Base-by-base conservation (phyloP, 371 early-diverging fungal genomes). In the Nematocida displodere region DNA sequence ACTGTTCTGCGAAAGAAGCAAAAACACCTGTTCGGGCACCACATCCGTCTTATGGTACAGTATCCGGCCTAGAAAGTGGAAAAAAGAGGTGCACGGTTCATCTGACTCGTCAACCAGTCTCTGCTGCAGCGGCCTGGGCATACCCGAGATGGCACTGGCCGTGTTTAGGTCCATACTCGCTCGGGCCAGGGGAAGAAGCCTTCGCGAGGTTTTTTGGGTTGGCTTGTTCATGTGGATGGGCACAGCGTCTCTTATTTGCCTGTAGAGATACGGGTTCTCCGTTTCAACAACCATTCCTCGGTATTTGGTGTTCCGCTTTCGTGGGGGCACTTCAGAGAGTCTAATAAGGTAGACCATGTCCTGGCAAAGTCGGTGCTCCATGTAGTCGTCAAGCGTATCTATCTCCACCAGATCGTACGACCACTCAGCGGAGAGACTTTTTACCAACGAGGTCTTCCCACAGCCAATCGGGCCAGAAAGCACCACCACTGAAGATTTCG, bases 261-360 rank as follows among this genome's bases (percentile, higher is more conserved):
- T 34, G 42, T 56, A 58, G 26, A 67, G 40, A 39, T 67, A 67
- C 36, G 37, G n/a, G 15, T 40, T 13, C 0, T 67, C 68, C 17
- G 68, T 67, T 58, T 67, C 68, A 31, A 67, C 54, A n/a, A 67
- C 33, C 26, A 67, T 67, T 1, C 68, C 68, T 1, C 29, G 5
- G n/a, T 58, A 58, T 4, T 17, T 7, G 17, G 20, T 15, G 1
- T n/a, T 11, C 34, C 48, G 54, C 15, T 54, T 39, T 8, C 56
- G 53, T n/a, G 24, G 17, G 2, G 15, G 22, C 17, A 56, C 59
- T 13, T 28, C 62, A 7, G 34, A 20, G 13, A 67, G 58, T 42
- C 68, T 31, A 2, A 67, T 36, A 11, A 67, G 59, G 48, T 67
- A 67, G n/a, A 67, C 33, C 46, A 49, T 59, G 3, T 15, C 5